Evolutionary conservation across 148 eudicot genomes (phyloP).

Genomic region (Rhododendron ferrugineum): DNA sequence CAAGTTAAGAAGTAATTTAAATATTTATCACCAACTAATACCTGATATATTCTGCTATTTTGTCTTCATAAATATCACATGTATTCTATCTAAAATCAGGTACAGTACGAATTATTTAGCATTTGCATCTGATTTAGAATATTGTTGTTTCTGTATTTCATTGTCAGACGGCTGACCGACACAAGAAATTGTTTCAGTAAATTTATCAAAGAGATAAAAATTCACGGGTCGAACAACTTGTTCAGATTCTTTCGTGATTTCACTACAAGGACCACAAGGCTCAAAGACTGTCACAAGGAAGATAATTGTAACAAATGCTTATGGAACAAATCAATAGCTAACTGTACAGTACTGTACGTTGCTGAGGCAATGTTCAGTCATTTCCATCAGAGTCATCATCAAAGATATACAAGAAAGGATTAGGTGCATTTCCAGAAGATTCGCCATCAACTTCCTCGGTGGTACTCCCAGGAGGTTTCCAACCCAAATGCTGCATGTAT

Average conservation of each 20-base stretch:
- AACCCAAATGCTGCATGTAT: slow-evolving; percentile 52
- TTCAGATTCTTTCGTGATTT: no score
- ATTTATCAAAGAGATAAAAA: background rate
- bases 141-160: background rate
- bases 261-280: background rate
- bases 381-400: slow-evolving; percentile 54
- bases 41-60: no score
- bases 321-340: background rate
- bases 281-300: background rate
- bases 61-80: no score
- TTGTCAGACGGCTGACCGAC: background rate
- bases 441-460: slow-evolving; percentile 26
- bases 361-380: slow-evolving; percentile 15
- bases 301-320: background rate
- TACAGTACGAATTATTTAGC: no score
- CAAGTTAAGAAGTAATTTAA: background rate
- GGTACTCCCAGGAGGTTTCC: slow-evolving; percentile 40
- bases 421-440: slow-evolving; percentile 18
- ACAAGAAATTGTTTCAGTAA: no score
- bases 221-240: background rate
- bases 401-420: slow-evolving; percentile 39
- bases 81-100: no score
- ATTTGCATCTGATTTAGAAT: background rate
- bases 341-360: background rate
- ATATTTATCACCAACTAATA: no score